A percentile compares a stretch with the other conserved stretches of the same genome.
These are phyloP conservation scores for Cicer pinnatifidum DNA, from an alignment of 306 rosid species.

Conservation along the genomic window DNA sequence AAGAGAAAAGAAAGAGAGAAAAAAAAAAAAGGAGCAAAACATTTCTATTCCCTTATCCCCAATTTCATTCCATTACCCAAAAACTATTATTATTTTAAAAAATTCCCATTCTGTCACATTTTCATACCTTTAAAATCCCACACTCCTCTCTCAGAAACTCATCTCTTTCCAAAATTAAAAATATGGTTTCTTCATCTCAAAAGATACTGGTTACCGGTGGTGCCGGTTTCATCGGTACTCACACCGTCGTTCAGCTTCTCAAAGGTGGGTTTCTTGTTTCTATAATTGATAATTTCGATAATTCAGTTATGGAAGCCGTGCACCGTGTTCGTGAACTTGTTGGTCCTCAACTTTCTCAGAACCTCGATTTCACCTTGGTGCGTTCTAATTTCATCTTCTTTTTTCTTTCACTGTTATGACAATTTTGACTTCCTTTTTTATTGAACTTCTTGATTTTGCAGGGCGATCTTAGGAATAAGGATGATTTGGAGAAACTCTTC, in stretches of 20 bases:
- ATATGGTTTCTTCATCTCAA: constrained; percentile 48
- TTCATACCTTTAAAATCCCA: not conserved
- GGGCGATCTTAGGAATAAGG: constrained; percentile 80
- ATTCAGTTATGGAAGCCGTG: constrained; percentile 72
- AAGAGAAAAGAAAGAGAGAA: too few species aligned
- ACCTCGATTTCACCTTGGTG: constrained; percentile 73
- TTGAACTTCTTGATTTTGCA: constrained; percentile 29
- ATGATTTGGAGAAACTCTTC: constrained; percentile 80
- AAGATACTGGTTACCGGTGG: constrained; percentile 85
- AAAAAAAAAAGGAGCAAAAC: not conserved
- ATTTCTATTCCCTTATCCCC: constrained; percentile 7
- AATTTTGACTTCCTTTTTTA: not conserved
- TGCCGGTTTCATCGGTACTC: constrained; percentile 88
- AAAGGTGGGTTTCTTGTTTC: constrained; percentile 64
- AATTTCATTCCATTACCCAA: not conserved
- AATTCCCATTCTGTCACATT: not conserved
- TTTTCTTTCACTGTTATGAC: not conserved
- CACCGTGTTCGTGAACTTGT: constrained; percentile 72
- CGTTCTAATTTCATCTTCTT: not conserved
- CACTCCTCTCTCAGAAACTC: not conserved
- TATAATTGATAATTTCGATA: constrained; percentile 76
- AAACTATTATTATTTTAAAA: not conserved
- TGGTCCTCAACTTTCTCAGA: constrained; percentile 72
- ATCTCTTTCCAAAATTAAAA: not conserved
- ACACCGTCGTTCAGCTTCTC: constrained; percentile 91